These are phyloP conservation scores for Entomortierella lignicola DNA, from an alignment of 192 early-diverging fungal species.

Conservation along the genomic window DNA sequence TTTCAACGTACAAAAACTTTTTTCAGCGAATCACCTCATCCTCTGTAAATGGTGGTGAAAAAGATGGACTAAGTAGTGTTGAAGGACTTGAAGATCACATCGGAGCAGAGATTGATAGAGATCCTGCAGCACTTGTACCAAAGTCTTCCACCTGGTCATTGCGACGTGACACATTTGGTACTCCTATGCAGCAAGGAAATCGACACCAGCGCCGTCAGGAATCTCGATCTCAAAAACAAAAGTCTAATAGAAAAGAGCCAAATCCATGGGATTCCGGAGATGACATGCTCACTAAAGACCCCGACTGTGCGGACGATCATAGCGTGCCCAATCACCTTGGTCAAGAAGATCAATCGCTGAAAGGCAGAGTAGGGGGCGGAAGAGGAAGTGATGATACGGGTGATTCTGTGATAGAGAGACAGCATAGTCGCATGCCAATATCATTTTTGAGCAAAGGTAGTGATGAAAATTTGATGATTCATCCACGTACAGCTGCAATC, in stretches of 20 bases:
- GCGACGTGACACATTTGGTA: slow-evolving; percentile 25
- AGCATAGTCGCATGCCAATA: neutral
- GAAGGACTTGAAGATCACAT: slow-evolving; percentile 13
- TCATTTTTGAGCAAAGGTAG: neutral
- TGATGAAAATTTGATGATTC: slow-evolving; percentile 23
- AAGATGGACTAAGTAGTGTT: neutral
- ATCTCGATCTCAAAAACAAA: slow-evolving; percentile 6
- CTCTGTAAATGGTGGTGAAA: too few relatives aligned
- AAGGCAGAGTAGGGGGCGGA: slow-evolving; percentile 18
- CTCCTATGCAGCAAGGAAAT: neutral
- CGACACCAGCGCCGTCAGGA: neutral
- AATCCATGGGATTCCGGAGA: slow-evolving; percentile 35
- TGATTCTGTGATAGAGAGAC: neutral
- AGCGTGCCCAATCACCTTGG: too few relatives aligned
- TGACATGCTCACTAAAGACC: slow-evolving; percentile 16
- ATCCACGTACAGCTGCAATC: slow-evolving; percentile 39
- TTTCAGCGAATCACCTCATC: slow-evolving; percentile 10
- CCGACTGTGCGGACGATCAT: slow-evolving; percentile 3
- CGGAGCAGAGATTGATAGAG: slow-evolving; percentile 9
- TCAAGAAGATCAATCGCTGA: slow-evolving; percentile 14
- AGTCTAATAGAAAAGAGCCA: neutral
- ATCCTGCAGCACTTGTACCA: neutral
- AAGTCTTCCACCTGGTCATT: neutral
- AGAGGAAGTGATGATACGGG: slow-evolving; percentile 4
- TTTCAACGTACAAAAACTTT: slow-evolving; percentile 5